phyloP scores from a whole-genome alignment of 345 rosid species.

The Clausena lansium region DNA sequence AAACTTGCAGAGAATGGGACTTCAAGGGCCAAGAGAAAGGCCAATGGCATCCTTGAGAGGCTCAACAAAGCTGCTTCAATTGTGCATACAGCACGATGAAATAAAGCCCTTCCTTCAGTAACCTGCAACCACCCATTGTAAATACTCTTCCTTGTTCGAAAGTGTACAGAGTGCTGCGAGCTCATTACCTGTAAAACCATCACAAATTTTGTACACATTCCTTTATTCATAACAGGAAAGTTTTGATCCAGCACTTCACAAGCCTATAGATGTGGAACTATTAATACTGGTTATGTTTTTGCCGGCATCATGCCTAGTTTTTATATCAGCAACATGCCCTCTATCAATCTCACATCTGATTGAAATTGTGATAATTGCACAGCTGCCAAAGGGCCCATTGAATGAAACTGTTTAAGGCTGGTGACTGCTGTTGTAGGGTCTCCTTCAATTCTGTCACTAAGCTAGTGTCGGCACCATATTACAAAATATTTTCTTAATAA shows the following conservation, averaged over 20 bases:
- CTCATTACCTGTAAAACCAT: constrained; percentile 13
- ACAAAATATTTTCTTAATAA: neutral
- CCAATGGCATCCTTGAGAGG: constrained; percentile 39
- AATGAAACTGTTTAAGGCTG: constrained; percentile 1
- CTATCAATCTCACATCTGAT: neutral
- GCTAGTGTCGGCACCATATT: constrained; percentile 22
- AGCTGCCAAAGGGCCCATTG: neutral
- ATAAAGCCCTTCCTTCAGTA: neutral
- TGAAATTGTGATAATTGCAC: neutral
- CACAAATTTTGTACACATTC: neutral
- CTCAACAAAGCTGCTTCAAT: constrained; percentile 22
- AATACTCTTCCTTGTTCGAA: constrained; percentile 4
- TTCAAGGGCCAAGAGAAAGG: constrained; percentile 57
- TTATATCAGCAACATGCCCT: neutral
- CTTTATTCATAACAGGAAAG: constrained; percentile 7
- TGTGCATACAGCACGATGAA: constrained; percentile 20
- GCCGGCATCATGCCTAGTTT: neutral
- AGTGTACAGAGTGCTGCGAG: constrained; percentile 10
- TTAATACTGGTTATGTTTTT: too few relatives aligned
- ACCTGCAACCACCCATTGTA: neutral
- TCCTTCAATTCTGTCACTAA: constrained; percentile 12
- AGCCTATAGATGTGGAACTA: constrained; percentile 5
- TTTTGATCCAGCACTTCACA: constrained; percentile 20
- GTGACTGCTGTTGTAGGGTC: neutral
- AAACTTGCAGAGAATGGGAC: constrained; percentile 39